phyloP scores from a whole-genome alignment of 805 yeast genomes.

The Lipomyces anomalus region DNA sequence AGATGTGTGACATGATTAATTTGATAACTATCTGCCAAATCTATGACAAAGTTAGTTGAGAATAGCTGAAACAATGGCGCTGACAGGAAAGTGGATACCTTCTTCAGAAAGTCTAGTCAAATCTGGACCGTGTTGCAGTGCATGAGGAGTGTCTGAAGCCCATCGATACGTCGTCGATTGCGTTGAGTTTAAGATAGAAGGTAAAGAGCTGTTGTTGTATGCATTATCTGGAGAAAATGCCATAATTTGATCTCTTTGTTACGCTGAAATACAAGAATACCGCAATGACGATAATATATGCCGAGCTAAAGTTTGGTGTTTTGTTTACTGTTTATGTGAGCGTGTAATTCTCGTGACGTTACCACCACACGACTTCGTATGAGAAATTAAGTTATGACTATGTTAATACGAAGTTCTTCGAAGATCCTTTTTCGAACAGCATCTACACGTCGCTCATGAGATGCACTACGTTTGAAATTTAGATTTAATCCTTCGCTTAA shows the following conservation, averaged over 20 bases:
- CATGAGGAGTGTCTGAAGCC: constrained; percentile 13
- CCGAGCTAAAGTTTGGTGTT: not conserved
- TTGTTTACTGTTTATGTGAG: not conserved
- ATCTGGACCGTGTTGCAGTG: not conserved
- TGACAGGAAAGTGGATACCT: not conserved
- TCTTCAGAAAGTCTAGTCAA: not conserved
- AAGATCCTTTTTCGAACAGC: too few species aligned
- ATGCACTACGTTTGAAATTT: too few species aligned
- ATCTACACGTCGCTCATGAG: too few species aligned
- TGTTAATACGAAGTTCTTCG: too few species aligned
- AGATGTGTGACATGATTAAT: constrained; percentile 6
- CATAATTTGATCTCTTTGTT: too few species aligned
- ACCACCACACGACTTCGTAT: not conserved
- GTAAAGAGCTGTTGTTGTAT: constrained; percentile 1
- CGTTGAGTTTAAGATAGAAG: constrained; percentile 12
- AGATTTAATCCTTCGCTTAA: too few species aligned
- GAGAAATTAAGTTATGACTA: too few species aligned
- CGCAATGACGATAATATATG: too few species aligned
- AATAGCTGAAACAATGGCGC: not conserved
- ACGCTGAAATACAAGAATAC: too few species aligned
- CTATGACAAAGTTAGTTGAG: not conserved
- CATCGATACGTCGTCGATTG: constrained; percentile 17
- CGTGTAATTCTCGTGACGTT: not conserved
- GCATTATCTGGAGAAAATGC: not conserved
- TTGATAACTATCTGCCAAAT: not conserved